A percentile compares a stretch with the other conserved stretches of the same genome.
Conservation (phyloP, 2,329 filamentous ascomycete genomes). For the Fusarium sp. region DNA sequence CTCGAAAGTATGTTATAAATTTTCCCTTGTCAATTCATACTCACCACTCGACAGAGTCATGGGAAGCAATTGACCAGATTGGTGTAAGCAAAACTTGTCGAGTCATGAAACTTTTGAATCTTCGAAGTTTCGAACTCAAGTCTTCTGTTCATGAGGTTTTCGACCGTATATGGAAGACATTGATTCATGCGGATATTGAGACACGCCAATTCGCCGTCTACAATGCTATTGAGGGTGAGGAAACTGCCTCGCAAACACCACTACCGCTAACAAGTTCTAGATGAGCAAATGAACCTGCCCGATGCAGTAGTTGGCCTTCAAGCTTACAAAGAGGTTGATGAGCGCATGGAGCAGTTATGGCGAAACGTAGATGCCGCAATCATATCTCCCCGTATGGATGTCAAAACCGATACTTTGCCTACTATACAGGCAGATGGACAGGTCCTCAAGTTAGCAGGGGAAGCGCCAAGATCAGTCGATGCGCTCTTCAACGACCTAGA, state of each 20-base stretch:
- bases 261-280: conserved; percentile 44
- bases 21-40: neutral
- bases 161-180: conserved; percentile 72
- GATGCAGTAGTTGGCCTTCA: conserved; percentile 65
- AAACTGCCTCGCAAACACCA: neutral
- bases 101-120: conserved; percentile 69
- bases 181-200: conserved; percentile 69
- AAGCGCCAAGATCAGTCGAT: conserved; percentile 56
- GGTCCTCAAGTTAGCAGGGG: conserved; percentile 53
- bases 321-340: conserved; percentile 68
- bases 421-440: conserved; percentile 54
- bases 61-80: conserved; percentile 65
- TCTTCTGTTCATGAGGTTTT: conserved; percentile 72
- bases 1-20: conserved; percentile 58
- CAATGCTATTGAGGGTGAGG: conserved; percentile 58
- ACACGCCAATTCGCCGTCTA: conserved; percentile 64
- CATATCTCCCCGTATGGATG: conserved; percentile 65
- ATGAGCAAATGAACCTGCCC: conserved; percentile 60
- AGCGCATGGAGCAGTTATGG: conserved; percentile 67
- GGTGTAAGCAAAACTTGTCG: conserved; percentile 68
- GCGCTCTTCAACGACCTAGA: conserved; percentile 64
- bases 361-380: conserved; percentile 69
- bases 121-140: conserved; percentile 71
- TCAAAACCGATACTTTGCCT: conserved; percentile 45
- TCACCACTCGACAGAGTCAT: conserved; percentile 55